A percentile compares a stretch with the other conserved stretches of the same genome.
phyloP scores from a whole-genome alignment of 805 yeast species.

The Priceomyces haplophilus region DNA sequence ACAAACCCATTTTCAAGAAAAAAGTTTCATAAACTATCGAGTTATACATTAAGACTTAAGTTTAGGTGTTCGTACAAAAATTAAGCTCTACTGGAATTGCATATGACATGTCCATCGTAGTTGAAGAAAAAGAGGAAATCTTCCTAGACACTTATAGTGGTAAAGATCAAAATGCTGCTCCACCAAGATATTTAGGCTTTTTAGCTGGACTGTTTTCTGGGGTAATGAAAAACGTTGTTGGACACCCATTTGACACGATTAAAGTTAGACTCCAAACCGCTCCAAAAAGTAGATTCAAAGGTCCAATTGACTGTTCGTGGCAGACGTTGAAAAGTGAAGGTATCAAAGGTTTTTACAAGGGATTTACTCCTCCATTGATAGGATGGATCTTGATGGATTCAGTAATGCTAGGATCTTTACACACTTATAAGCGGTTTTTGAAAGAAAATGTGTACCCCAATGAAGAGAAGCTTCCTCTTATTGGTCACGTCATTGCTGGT shows the following conservation, averaged over 20 bases:
- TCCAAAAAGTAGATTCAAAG: slow-evolving; percentile 59
- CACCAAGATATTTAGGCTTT: slow-evolving; percentile 66
- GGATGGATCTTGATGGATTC: slow-evolving; percentile 96
- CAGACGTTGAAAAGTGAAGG: slow-evolving; percentile 78
- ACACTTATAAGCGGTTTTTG: slow-evolving; percentile 66
- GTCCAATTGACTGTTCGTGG: slow-evolving; percentile 76
- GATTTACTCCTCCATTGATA: slow-evolving; percentile 87
- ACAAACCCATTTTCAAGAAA: no score
- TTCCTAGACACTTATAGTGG: slow-evolving; percentile 5
- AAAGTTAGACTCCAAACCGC: slow-evolving; percentile 80
- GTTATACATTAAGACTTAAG: no score
- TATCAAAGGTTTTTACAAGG: slow-evolving; percentile 74
- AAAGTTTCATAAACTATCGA: no score
- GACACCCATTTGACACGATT: slow-evolving; percentile 91
- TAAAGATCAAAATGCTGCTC: slow-evolving; percentile 20
- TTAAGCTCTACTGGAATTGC: background rate
- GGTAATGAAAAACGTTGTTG: slow-evolving; percentile 81
- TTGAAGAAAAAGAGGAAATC: slow-evolving; percentile 21
- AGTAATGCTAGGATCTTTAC: slow-evolving; percentile 83
- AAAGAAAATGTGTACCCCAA: slow-evolving; percentile 62
- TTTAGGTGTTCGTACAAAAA: no score
- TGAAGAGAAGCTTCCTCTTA: slow-evolving; percentile 62
- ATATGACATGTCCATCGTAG: slow-evolving; percentile 7
- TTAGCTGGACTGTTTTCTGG: slow-evolving; percentile 89
- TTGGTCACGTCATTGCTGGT: slow-evolving; percentile 73